Conservation (phyloP, 2,329 filamentous ascomycete species). For the Trichoderma breve region DNA sequence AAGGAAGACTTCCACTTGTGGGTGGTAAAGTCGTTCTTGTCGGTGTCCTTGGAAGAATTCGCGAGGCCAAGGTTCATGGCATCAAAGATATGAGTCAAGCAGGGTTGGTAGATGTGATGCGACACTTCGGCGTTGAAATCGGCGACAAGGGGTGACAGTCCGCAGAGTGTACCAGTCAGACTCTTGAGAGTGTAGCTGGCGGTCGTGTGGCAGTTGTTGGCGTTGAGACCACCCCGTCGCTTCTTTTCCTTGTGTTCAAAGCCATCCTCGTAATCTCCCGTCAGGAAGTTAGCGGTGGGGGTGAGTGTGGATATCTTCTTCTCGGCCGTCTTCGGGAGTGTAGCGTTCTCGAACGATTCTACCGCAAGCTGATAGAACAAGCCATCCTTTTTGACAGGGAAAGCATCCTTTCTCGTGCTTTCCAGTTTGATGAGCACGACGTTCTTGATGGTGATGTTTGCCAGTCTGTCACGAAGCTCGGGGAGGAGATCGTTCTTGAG, state of each 20-base stretch:
- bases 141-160: constrained; percentile 39
- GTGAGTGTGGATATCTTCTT: constrained; percentile 31
- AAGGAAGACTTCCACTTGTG: constrained; percentile 33
- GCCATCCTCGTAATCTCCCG: constrained; percentile 36
- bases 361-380: constrained; percentile 36
- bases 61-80: constrained; percentile 30
- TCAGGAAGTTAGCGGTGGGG: constrained; percentile 33
- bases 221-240: constrained; percentile 39
- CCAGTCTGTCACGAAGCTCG: constrained; percentile 28
- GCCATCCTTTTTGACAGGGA: constrained; percentile 42
- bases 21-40: constrained; percentile 24
- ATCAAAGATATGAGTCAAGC: constrained; percentile 39
- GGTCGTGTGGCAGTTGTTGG: constrained; percentile 40
- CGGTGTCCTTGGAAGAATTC: constrained; percentile 7
- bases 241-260: constrained; percentile 27
- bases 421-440: constrained; percentile 43
- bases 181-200: constrained; percentile 46
- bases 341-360: constrained; percentile 33
- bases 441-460: constrained; percentile 39
- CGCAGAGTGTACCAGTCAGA: constrained; percentile 41
- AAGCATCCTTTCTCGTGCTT: constrained; percentile 44
- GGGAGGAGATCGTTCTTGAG: constrained; percentile 34
- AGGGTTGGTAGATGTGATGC: constrained; percentile 46
- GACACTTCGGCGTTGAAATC: constrained; percentile 43
- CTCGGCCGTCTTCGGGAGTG: constrained; percentile 34